These are phyloP conservation scores for Talaromyces sp. DNA, from an alignment of 2,329 filamentous ascomycete species.

Conservation along the genomic window DNA sequence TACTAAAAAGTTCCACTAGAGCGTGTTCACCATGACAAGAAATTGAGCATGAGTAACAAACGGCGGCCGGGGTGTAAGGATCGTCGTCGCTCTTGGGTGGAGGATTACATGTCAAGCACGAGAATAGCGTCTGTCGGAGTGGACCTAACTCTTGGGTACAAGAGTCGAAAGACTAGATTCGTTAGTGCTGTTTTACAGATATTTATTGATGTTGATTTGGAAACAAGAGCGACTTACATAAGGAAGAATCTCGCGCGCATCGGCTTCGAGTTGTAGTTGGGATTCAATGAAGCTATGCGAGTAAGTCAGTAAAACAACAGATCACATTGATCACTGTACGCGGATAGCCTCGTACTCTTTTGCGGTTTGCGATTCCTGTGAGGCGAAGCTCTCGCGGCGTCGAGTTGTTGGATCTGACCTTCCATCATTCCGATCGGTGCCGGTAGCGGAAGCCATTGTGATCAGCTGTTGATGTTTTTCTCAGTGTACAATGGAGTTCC, in stretches of 20 bases:
- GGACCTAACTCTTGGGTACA: constrained; percentile 90
- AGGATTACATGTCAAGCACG: constrained; percentile 91
- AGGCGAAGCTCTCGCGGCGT: constrained; percentile 44
- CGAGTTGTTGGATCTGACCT: constrained; percentile 18
- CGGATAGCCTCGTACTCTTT: constrained; percentile 55
- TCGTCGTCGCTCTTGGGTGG: constrained; percentile 63
- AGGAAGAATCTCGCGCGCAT: constrained; percentile 90
- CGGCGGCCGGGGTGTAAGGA: constrained; percentile 70
- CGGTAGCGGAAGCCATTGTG: constrained; percentile 27
- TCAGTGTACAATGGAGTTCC: neutral
- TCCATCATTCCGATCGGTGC: constrained; percentile 14
- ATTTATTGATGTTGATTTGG: neutral
- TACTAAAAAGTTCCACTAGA: constrained; percentile 92
- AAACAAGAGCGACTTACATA: constrained; percentile 61
- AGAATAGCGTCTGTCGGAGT: constrained; percentile 83
- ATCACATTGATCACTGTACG: neutral
- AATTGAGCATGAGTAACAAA: constrained; percentile 96
- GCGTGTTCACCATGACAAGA: constrained; percentile 94
- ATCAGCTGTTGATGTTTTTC: neutral
- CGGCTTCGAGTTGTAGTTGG: constrained; percentile 87
- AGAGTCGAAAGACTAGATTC: constrained; percentile 75
- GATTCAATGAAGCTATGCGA: constrained; percentile 74
- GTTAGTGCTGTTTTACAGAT: neutral
- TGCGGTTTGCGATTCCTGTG: constrained; percentile 68
- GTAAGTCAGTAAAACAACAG: constrained; percentile 22